Conservation (phyloP, 805 yeast species). For the Danielia reshetovae region DNA sequence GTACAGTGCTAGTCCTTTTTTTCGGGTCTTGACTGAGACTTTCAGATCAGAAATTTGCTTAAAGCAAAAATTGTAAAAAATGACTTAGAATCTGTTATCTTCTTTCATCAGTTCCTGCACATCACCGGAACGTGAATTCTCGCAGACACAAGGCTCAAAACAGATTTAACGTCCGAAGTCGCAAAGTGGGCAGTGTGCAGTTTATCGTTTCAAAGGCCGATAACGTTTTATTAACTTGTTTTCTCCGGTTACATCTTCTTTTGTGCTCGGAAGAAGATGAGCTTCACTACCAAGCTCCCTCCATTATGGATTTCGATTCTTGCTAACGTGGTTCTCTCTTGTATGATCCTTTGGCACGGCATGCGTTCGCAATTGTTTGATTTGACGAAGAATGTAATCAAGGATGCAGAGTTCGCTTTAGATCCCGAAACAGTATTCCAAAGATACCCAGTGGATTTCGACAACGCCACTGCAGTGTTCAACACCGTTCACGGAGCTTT, state of each 20-base stretch:
- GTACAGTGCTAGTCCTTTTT: too few relatives aligned
- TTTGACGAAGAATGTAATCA: neutral
- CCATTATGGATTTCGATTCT: neutral
- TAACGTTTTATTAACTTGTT: too few relatives aligned
- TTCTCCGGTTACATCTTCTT: conserved; percentile 50
- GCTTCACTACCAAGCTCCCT: conserved; percentile 6
- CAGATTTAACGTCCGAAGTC: too few relatives aligned
- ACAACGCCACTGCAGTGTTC: conserved; percentile 53
- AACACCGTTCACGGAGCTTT: conserved; percentile 51
- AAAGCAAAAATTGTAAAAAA: too few relatives aligned
- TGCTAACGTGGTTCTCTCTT: neutral
- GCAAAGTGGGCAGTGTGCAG: too few relatives aligned
- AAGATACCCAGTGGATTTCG: conserved; percentile 30
- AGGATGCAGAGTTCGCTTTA: neutral
- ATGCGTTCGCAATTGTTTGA: neutral
- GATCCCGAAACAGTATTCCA: neutral
- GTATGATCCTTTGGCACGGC: neutral
- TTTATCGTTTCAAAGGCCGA: too few relatives aligned
- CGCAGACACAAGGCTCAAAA: too few relatives aligned
- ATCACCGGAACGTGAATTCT: too few relatives aligned
- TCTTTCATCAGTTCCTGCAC: too few relatives aligned
- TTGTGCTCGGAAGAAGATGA: conserved; percentile 49
- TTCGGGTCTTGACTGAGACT: too few relatives aligned
- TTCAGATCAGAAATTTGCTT: too few relatives aligned
- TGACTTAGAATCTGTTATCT: too few relatives aligned